A percentile compares a stretch with the other conserved stretches of the same genome.
phyloP scores from a whole-genome alignment of 2,329 filamentous ascomycete species.

The Lojkania enalia region DNA sequence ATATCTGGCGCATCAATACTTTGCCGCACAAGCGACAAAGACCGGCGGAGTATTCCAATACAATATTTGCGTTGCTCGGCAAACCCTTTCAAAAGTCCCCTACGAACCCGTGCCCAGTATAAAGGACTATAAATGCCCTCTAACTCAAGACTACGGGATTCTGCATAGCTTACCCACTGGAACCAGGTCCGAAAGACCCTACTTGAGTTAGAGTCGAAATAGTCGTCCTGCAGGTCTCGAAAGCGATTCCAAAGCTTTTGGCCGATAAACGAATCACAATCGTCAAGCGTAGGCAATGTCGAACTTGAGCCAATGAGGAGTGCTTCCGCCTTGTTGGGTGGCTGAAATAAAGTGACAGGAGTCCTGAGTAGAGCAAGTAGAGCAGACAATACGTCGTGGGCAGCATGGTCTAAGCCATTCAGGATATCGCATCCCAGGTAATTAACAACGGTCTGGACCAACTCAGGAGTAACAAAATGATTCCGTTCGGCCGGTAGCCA shows the following conservation, averaged over 20 bases:
- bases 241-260: constrained; percentile 30
- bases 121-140: constrained; percentile 30
- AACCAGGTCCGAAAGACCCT: constrained; percentile 42
- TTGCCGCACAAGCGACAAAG: constrained; percentile 36
- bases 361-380: constrained; percentile 22
- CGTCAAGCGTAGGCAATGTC: background rate
- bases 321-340: background rate
- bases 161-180: constrained; percentile 37
- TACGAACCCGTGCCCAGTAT: constrained; percentile 48
- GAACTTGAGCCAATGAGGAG: background rate
- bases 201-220: constrained; percentile 24
- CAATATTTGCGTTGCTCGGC: constrained; percentile 52
- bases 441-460: constrained; percentile 20
- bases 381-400: constrained; percentile 34
- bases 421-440: constrained; percentile 18
- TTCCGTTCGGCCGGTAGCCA: constrained; percentile 27
- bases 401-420: constrained; percentile 24
- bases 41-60: constrained; percentile 49
- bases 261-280: constrained; percentile 4
- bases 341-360: background rate
- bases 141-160: constrained; percentile 17
- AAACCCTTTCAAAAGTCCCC: constrained; percentile 47
- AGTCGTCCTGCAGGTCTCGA: constrained; percentile 18
- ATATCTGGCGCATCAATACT: constrained; percentile 32
- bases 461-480: constrained; percentile 24